Base-by-base conservation (phyloP, 2,329 filamentous ascomycete species). In the Neonectria hederae region DNA sequence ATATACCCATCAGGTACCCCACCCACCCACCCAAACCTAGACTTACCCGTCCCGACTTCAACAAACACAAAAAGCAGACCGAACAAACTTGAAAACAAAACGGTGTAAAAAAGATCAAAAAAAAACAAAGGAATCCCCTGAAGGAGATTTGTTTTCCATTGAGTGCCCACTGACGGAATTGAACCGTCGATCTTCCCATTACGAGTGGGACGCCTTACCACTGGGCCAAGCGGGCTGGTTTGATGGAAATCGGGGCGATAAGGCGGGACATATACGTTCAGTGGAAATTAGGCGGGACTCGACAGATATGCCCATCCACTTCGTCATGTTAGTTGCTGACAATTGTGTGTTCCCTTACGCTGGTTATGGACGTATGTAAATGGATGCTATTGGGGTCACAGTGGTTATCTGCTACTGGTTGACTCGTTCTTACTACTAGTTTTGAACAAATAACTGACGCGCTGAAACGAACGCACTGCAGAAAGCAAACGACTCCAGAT, bases 201-300 rank as follows among this genome's bases (percentile, higher is more conserved):
- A 62, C 60, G 60, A 62, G 60, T 62, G 60, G 51, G 46, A 62
- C 60, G 60, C 60, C 60, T 62, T 62, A 62, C 60, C 60, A 62
- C 60, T 62, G 48, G 60, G 60, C 60, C 60, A 62, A 57, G 54
- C 46, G 54, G 60, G 60, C 60, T 52, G n/a, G 38, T n/a, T 51
- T 28, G 43, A 19, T 54, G 51, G 10, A 19, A 40, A 17, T 7
- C 17, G 35, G 2, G 21, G 48, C n/a, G 28, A 17, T 62, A 52
- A 52, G 46, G 46, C 35, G 3, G 59, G n/a, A 32, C n/a, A n/a
- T 62, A 57, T 62, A 26, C 43, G 32, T 28, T 22, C 21, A 21
- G 40, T 3, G 21, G 3, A 30, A 28, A 30, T 28, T 28, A 14
- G 4, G 26, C 9, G 3, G 5, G 10, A 11, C 26, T 8, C 6